Base-by-base conservation (phyloP, 441 rosid species). In the Euphorbia celastroides region DNA sequence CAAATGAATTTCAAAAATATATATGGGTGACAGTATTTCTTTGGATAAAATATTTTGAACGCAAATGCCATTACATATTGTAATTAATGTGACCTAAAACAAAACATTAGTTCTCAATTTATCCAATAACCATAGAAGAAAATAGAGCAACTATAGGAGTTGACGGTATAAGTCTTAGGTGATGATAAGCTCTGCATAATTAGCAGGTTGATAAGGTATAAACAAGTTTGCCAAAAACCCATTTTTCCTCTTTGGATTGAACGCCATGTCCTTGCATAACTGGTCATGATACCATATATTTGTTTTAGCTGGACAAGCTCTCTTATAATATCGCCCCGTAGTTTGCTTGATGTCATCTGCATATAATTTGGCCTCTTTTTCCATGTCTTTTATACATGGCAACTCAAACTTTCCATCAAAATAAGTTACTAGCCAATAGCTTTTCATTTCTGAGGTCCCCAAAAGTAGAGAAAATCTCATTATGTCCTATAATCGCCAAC, bases 381-480 rank as follows among this genome's bases (percentile, higher is more conserved):
- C 72, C 69, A 67, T 63, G 11, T 67, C 61, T 12, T 17, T 57
- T 25, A 73, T 25, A 2, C 56, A 10, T 7, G 76, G 69, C 16
- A 73, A 13, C 11, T 58, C 59, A 14, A 68, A 5, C 0, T 44
- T 71, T 5, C 67, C 75, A 52, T 75, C 73, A 0, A 77, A 71
- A 65, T 77, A 75, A 57, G 77, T 74, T n/a, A 70, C 67, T 59
- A 79, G 66, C 81, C 83, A 79, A 50, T 57, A 32, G 22, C 76
- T 28, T 71, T 70, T 76, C 38, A 81, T 55, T 50, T 81, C 78
- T 0, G 76, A 74, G 30, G 75, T 70, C 54, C n/a, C 68, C 65
- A 76, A n/a, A 19, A 30, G 72, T 65, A 5, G 80, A 4, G 14
- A 62, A 0, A 64, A 75, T 76, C 50, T 76, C 74, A 1, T 77